Conservation (phyloP, 2,329 filamentous ascomycete genomes). For the Ophiosphaerella korrae region DNA sequence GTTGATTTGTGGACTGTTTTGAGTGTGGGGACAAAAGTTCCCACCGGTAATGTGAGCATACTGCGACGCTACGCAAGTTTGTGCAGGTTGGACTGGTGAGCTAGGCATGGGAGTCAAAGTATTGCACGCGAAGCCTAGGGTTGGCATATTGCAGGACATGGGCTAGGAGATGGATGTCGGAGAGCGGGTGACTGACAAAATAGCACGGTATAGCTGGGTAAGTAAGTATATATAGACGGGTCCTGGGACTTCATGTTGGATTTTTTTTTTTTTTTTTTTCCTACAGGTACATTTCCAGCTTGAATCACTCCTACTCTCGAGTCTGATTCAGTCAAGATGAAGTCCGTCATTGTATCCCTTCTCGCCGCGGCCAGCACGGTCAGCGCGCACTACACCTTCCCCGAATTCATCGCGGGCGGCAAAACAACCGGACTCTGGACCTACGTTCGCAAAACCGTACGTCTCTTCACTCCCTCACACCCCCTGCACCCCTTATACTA, state of each 20-base stretch:
- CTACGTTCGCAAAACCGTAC: slow-evolving; percentile 39
- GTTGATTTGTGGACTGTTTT: not conserved
- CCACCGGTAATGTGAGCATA: slow-evolving; percentile 19
- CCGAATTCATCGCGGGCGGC: slow-evolving; percentile 31
- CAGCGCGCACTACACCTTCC: slow-evolving; percentile 43
- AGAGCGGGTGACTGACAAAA: too few species aligned
- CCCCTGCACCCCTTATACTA: too few species aligned
- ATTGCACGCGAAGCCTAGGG: too few species aligned
- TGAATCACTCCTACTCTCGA: not conserved
- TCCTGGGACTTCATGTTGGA: not conserved
- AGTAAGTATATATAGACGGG: not conserved
- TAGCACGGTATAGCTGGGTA: not conserved
- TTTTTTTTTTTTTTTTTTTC: not conserved
- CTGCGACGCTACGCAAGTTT: slow-evolving; percentile 3
- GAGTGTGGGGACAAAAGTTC: slow-evolving; percentile 20
- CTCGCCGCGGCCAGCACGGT: slow-evolving; percentile 28
- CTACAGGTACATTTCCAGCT: slow-evolving; percentile 3
- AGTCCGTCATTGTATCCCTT: slow-evolving; percentile 28
- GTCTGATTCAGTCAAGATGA: slow-evolving; percentile 26
- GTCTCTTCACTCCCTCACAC: slow-evolving; percentile 1
- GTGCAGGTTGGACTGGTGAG: not conserved
- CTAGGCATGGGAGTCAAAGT: too few species aligned
- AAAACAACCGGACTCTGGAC: slow-evolving; percentile 33
- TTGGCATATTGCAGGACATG: too few species aligned
- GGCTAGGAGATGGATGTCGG: too few species aligned